phyloP scores from a whole-genome alignment of 805 yeast species.

The Nematodospora valgi region DNA sequence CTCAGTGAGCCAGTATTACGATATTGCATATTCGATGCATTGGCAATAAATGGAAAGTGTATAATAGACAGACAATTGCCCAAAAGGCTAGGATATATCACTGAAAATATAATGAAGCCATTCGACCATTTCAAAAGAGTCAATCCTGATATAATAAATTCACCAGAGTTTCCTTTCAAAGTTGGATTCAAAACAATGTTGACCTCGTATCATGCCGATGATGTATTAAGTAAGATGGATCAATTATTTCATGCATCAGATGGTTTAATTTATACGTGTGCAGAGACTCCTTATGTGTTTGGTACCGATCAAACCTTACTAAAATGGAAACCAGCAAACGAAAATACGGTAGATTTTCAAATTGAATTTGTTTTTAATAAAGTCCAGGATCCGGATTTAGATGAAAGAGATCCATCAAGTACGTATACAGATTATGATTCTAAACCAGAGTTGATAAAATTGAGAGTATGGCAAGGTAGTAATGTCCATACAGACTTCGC shows the following conservation, averaged over 20 bases:
- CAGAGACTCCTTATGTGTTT: slow-evolving; percentile 77
- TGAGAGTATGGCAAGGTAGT: slow-evolving; percentile 79
- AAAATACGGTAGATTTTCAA: slow-evolving; percentile 88
- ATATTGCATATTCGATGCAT: slow-evolving; percentile 86
- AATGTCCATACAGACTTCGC: slow-evolving; percentile 62
- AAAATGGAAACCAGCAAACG: slow-evolving; percentile 97
- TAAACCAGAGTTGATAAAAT: slow-evolving; percentile 59
- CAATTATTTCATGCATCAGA: slow-evolving; percentile 84
- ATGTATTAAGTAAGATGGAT: slow-evolving; percentile 68
- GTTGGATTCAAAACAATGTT: slow-evolving; percentile 87
- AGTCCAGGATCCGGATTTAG: slow-evolving; percentile 60
- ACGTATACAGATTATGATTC: slow-evolving; percentile 79
- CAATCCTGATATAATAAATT: slow-evolving; percentile 69
- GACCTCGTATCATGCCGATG: slow-evolving; percentile 70
- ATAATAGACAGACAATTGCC: slow-evolving; percentile 70
- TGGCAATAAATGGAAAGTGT: slow-evolving; percentile 74
- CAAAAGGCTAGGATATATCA: slow-evolving; percentile 82
- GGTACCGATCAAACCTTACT: slow-evolving; percentile 86
- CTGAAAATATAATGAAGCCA: slow-evolving; percentile 78
- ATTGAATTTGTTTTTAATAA: slow-evolving; percentile 58
- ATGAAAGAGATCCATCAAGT: slow-evolving; percentile 63
- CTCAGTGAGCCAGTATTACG: slow-evolving; percentile 49
- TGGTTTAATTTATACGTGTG: slow-evolving; percentile 91
- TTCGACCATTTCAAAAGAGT: slow-evolving; percentile 64
- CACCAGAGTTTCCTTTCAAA: slow-evolving; percentile 72